Evolutionary conservation across 73 alveolate genomes (phyloP), one percentile per base, ranked within the genome.

Genomic region (Stentor coeruleus): DNA sequence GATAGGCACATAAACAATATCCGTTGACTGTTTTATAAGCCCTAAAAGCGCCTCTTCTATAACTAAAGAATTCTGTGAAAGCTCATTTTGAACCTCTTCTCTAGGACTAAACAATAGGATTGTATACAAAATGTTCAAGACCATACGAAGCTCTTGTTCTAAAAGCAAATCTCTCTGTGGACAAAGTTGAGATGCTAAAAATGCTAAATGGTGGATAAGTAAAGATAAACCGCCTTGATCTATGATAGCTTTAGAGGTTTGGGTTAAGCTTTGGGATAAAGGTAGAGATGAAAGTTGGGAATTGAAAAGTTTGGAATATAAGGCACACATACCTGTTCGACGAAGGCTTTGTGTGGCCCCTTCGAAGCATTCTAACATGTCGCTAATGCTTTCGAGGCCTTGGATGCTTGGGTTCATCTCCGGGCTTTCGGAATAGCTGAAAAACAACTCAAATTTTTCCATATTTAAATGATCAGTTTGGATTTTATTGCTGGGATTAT

Each of bases 1-100:
- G 0, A 89, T 89, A 0, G 95, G 95, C 3, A 85, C 90, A 2
- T 84, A 75, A 3, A 88, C 60, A 49, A 89, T 57, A 33, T 89
- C 92, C 14, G 88, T 66, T 33, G 88, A 59, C 28, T 37, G 58
- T 79, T 89, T 85, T 41, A 89, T 85, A 6, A 89, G 20, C 59
- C 58, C 58, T 37, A 89, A 20, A 20, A 66, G 14, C 49, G 39
- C 36, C 20, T 66, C 79, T 66, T 66, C 79, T 20, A 66, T 20
- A 31, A 15, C 33, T 1, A 40, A 66, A 40, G 79, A 26, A 33
- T 66, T 20, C 11, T 20, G 37, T 1, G 39, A 26, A 28, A 2
- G 11, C 40, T 66, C 79, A 33, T 26, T 20, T 66, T 66, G n/a
- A 20, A 66, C n/a, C 37, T 66, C 79, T 26, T 66, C 79, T 26